Evolutionary conservation across 208 protist genomes (phyloP).

Genomic region (Crithidia acanthocephali): DNA sequence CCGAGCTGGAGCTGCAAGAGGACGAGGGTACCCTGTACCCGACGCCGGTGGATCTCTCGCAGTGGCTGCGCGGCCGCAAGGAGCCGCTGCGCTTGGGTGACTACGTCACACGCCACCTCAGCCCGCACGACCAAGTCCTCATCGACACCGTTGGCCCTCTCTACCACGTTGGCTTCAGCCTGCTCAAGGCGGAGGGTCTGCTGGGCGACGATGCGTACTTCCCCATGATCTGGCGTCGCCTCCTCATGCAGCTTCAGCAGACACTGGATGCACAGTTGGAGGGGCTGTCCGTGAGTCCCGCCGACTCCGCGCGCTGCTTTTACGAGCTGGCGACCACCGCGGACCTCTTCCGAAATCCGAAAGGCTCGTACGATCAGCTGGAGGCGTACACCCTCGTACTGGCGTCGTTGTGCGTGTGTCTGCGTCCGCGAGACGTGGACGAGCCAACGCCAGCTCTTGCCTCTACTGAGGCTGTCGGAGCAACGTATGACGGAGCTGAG

Average conservation of each 20-base stretch:
- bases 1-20: conserved; percentile 18
- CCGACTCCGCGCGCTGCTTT: conserved; percentile 21
- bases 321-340: conserved; percentile 16
- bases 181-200: conserved; percentile 15
- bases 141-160: conserved; percentile 17
- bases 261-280: conserved; percentile 20
- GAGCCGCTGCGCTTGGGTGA: conserved; percentile 17
- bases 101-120: conserved; percentile 24
- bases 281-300: conserved; percentile 9
- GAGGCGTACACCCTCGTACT: conserved; percentile 20
- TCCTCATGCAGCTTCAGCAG: conserved; percentile 31
- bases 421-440: neutral
- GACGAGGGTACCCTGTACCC: conserved; percentile 22
- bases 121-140: conserved; percentile 14
- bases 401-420: conserved; percentile 23
- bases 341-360: neutral
- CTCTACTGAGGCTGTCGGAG: neutral
- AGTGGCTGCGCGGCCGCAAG: conserved; percentile 12
- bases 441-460: neutral
- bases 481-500: no score
- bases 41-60: conserved; percentile 12
- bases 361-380: neutral
- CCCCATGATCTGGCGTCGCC: conserved; percentile 23
- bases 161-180: conserved; percentile 32
- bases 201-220: neutral